phyloP scores from a whole-genome alignment of 2,329 filamentous ascomycete genomes.

The Alternaria sp. region DNA sequence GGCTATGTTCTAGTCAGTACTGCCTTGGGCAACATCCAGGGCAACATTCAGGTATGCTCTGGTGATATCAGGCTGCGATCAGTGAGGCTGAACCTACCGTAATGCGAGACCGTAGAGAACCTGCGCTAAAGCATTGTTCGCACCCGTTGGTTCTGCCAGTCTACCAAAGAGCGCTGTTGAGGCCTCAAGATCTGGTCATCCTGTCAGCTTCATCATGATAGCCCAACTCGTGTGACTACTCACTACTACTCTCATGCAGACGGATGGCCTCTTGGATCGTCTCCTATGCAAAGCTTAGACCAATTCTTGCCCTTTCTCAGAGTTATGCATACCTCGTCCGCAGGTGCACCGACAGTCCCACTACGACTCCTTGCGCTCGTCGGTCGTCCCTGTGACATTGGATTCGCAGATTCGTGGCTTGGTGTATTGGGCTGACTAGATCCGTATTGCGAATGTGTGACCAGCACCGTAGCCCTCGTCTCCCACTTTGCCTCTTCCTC shows the following conservation, averaged over 20 bases:
- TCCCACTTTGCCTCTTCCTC: conserved; percentile 77
- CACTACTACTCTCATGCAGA: conserved; percentile 80
- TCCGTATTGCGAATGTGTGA: conserved; percentile 59
- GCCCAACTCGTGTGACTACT: conserved; percentile 19
- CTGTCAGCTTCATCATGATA: conserved; percentile 20
- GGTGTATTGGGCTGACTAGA: conserved; percentile 39
- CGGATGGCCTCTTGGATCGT: conserved; percentile 96
- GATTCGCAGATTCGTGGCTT: conserved; percentile 27
- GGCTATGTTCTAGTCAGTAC: conserved; percentile 59
- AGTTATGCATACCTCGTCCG: conserved; percentile 47
- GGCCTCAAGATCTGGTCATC: conserved; percentile 64
- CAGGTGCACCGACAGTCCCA: conserved; percentile 45
- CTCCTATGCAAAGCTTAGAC: conserved; percentile 40
- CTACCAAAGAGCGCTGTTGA: conserved; percentile 86
- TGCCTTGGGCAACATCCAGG: conserved; percentile 19
- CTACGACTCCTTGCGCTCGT: conserved; percentile 37
- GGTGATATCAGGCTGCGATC: conserved; percentile 1
- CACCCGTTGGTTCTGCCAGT: conserved; percentile 81
- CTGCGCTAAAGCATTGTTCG: conserved; percentile 92
- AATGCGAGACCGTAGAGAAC: conserved; percentile 93
- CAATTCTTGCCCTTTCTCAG: conserved; percentile 9
- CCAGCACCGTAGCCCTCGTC: conserved; percentile 87
- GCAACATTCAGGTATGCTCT: conserved; percentile 35
- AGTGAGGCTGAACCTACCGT: conserved; percentile 61
- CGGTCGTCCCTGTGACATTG: conserved; percentile 17